Evolutionary conservation across 129 eudicot species (phyloP), one percentile per base, ranked within the genome.

Genomic region (Flaveria sonorensis): DNA sequence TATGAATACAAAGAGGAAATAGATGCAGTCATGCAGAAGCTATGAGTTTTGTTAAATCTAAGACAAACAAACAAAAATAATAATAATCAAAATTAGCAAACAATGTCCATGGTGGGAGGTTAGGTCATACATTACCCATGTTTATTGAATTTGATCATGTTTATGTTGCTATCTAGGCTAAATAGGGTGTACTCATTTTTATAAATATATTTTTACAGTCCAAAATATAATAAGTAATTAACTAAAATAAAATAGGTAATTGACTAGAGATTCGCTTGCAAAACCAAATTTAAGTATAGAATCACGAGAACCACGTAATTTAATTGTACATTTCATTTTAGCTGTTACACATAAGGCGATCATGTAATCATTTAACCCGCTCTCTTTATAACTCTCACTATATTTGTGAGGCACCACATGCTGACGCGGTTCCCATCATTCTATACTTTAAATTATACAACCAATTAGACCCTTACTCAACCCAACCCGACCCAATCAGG

Each of bases 11-110:
- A n/a, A n/a, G n/a, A n/a, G n/a, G 85, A 79, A 50, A 71, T 88
- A 19, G 83, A 91, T 81, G 82, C 81, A 36, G 8, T 0, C 40
- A 36, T 36, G 40, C 5, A 21, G 80, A 88, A 84, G 94, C 92
- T 13, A 77, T 81, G 52, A 76, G 81, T 40, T 88, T 86, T 36
- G 85, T 91, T 51, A 43, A 52, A 48, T 30, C 79, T 7, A 70
- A 83, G 3, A 36, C 40, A 5, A 36, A 30, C 36, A 30, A 30
- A n/a, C n/a, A 36, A 32, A 36, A 36, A 36, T 1, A 7, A 2
- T 4, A 14, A 14, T 10, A 9, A 45, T 45, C 52, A 84, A 73
- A 65, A 73, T 74, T 20, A 59, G 73, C 72, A 83, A 66, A 85
- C 81, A 67, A 83, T 77, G 81, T 71, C 82, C 36, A 60, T 26